These are phyloP conservation scores for Neotropicomus parvogracilis DNA, from an alignment of 1,284 basidiomycete genomes.

Conservation along the genomic window DNA sequence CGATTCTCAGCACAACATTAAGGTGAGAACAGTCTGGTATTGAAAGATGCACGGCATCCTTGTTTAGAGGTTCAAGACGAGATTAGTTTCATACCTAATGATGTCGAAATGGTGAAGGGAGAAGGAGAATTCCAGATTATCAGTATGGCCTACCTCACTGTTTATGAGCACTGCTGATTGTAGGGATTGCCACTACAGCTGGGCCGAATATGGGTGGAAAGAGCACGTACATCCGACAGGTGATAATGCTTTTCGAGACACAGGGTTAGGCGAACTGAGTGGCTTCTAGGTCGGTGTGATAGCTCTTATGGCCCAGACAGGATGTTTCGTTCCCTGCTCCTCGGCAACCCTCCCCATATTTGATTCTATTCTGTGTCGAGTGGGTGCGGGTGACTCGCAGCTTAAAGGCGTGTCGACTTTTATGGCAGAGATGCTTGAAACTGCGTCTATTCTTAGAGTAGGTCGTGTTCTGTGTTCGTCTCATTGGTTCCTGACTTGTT, in stretches of 20 bases:
- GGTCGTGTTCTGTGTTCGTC: conserved; percentile 26
- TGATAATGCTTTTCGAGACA: conserved; percentile 18
- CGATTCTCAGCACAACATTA: conserved; percentile 1
- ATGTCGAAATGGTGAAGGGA: conserved; percentile 87
- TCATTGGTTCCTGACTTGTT: background rate
- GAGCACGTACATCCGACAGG: conserved; percentile 87
- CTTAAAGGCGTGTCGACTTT: conserved; percentile 98
- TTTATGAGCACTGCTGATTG: conserved; percentile 3
- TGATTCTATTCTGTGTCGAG: conserved; percentile 93
- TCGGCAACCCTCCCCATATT: conserved; percentile 90
- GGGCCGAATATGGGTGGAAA: conserved; percentile 98
- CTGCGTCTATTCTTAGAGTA: conserved; percentile 91
- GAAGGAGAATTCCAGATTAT: conserved; percentile 87
- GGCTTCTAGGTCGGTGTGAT: conserved; percentile 78
- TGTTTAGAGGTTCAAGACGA: conserved; percentile 97
- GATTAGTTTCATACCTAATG: conserved; percentile 92
- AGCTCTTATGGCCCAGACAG: conserved; percentile 91
- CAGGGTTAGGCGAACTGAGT: conserved; percentile 4
- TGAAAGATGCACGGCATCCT: conserved; percentile 88
- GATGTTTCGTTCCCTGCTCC: conserved; percentile 92
- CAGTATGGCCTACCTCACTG: conserved; percentile 44
- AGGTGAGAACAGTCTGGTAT: conserved; percentile 77
- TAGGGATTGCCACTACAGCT: conserved; percentile 42
- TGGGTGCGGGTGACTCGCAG: conserved; percentile 97
- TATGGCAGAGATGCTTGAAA: conserved; percentile 99